Percentiles rank a stretch among this genome's conserved stretches.
phyloP scores from a whole-genome alignment of 768 basidiomycete genomes.

The Tricholoma sp. region DNA sequence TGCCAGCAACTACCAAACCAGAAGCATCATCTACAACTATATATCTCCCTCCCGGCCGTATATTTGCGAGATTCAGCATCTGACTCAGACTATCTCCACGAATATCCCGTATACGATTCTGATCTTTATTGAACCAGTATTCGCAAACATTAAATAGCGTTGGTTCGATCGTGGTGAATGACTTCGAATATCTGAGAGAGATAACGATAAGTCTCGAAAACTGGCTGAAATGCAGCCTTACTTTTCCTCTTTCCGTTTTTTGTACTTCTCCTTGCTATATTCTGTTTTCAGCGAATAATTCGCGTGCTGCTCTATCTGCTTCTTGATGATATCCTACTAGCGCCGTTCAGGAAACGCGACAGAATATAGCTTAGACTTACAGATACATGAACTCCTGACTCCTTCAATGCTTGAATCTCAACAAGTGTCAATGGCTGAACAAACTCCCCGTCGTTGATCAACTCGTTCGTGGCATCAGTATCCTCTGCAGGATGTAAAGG shows the following conservation, averaged over 20 bases:
- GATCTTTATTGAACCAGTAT: slow-evolving; percentile 86
- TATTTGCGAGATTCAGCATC: slow-evolving; percentile 76
- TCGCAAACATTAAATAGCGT: slow-evolving; percentile 84
- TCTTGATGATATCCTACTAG: slow-evolving; percentile 88
- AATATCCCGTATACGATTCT: slow-evolving; percentile 74
- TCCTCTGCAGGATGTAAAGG: slow-evolving; percentile 57
- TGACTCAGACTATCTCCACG: slow-evolving; percentile 88
- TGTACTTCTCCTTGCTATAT: slow-evolving; percentile 98
- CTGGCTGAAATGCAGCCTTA: slow-evolving; percentile 29
- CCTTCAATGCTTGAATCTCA: slow-evolving; percentile 82
- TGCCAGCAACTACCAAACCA: slow-evolving; percentile 79
- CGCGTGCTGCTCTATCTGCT: slow-evolving; percentile 89
- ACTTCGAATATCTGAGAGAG: slow-evolving; percentile 69
- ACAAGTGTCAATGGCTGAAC: slow-evolving; percentile 79
- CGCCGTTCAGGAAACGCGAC: slow-evolving; percentile 9
- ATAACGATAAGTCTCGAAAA: not conserved
- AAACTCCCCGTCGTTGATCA: slow-evolving; percentile 83
- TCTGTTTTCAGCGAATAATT: slow-evolving; percentile 94
- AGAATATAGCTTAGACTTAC: slow-evolving; percentile 32
- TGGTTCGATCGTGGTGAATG: slow-evolving; percentile 83
- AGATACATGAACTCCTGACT: slow-evolving; percentile 74
- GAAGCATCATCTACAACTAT: slow-evolving; percentile 90
- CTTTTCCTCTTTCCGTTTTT: slow-evolving; percentile 96
- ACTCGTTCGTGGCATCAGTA: slow-evolving; percentile 93
- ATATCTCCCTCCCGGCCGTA: slow-evolving; percentile 83